phyloP scores from a whole-genome alignment of 495 filamentous ascomycete genomes.

The Letharia lupina region DNA sequence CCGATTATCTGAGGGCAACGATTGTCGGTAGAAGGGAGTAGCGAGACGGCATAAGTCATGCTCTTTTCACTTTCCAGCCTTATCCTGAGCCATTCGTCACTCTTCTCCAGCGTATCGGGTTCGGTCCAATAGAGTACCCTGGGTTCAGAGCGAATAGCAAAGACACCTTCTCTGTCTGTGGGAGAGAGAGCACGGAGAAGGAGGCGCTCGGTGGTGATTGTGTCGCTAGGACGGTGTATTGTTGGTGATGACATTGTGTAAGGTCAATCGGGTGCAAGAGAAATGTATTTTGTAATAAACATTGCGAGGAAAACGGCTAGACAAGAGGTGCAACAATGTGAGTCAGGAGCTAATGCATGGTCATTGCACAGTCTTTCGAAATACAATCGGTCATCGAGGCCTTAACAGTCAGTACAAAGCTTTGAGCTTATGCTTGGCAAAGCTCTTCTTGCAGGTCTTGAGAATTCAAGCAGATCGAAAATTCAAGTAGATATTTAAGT shows the following conservation, averaged over 20 bases:
- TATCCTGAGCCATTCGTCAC: slow-evolving; percentile 10
- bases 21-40: not conserved
- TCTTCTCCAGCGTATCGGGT: slow-evolving; percentile 6
- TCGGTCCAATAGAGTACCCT: slow-evolving; percentile 14
- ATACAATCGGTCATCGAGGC: too few relatives aligned
- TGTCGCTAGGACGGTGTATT: not conserved
- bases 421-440: too few relatives aligned
- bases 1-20: slow-evolving; percentile 9
- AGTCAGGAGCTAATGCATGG: too few relatives aligned
- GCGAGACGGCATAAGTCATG: not conserved
- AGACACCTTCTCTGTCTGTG: not conserved
- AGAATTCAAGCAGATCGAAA: too few relatives aligned
- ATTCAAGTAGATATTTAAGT: too few relatives aligned
- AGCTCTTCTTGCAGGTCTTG: too few relatives aligned
- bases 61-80: slow-evolving; percentile 4
- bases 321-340: not conserved
- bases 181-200: slow-evolving; percentile 2
- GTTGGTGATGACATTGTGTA: not conserved
- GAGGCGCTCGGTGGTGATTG: slow-evolving; percentile 3
- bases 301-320: not conserved
- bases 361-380: too few relatives aligned
- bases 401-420: too few relatives aligned
- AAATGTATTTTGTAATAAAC: not conserved
- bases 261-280: not conserved
- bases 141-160: not conserved